Evolutionary conservation across 768 basidiomycete genomes (phyloP).

Genomic region (Mycena rebaudengoi): DNA sequence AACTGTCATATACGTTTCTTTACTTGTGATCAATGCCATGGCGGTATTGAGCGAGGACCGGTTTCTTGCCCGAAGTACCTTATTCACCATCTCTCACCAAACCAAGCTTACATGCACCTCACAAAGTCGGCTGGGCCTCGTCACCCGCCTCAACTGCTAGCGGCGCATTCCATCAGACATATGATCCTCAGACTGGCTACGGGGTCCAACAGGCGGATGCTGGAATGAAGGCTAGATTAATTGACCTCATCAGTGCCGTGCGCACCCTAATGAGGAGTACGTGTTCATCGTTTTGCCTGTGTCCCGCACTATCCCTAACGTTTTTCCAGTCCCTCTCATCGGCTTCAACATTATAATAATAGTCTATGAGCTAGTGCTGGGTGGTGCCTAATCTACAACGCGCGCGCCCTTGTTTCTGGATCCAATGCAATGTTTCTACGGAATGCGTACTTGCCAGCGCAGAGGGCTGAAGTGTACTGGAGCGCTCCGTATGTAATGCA

Average conservation of each 20-base stretch:
- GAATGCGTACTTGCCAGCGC: too few relatives aligned
- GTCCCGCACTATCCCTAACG: constrained; percentile 7
- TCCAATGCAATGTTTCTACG: too few relatives aligned
- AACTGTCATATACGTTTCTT: constrained; percentile 81
- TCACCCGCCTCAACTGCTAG: constrained; percentile 65
- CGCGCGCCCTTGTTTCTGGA: too few relatives aligned
- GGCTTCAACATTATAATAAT: constrained; percentile 88
- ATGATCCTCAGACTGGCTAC: constrained; percentile 68
- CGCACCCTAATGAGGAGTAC: constrained; percentile 97
- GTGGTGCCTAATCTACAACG: constrained; percentile 34
- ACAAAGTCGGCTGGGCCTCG: constrained; percentile 88
- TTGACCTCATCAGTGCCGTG: constrained; percentile 94
- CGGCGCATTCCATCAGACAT: constrained; percentile 68
- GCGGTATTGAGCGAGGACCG: constrained; percentile 96
- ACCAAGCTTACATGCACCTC: constrained; percentile 3
- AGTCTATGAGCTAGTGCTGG: constrained; percentile 82
- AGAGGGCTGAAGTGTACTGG: too few relatives aligned
- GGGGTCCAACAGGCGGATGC: constrained; percentile 64
- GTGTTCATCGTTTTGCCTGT: constrained; percentile 42
- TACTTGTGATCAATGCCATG: constrained; percentile 93
- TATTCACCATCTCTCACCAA: not conserved
- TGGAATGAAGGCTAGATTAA: constrained; percentile 83
- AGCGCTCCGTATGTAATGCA: too few relatives aligned
- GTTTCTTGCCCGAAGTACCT: constrained; percentile 91
- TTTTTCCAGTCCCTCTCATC: constrained; percentile 85